phyloP scores from a whole-genome alignment of 306 rosid genomes.

The Dalbergia oliveri region DNA sequence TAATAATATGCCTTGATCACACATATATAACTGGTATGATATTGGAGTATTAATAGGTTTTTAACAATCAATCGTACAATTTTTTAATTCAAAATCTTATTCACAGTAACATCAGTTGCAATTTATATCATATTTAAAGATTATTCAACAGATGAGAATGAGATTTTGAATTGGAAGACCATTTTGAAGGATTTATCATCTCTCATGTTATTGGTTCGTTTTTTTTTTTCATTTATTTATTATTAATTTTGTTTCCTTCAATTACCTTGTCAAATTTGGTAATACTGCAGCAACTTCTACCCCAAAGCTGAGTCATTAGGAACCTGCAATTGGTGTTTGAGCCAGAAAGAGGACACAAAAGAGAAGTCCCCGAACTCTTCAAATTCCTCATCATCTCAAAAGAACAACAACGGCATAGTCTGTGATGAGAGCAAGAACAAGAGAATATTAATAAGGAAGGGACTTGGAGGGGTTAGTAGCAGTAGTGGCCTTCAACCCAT shows the following conservation, averaged over 20 bases:
- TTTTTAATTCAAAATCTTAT: no score
- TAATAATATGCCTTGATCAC: no score
- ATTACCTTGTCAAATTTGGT: not conserved
- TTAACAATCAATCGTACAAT: no score
- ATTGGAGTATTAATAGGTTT: no score
- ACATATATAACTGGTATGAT: no score
- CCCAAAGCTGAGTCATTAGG: slow-evolving; percentile 63
- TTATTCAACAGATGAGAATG: no score
- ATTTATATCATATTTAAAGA: no score
- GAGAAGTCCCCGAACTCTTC: slow-evolving; percentile 77
- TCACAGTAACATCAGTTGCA: no score
- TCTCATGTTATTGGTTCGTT: not conserved
- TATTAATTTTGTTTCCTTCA: not conserved
- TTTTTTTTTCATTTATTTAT: no score
- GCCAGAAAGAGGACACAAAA: slow-evolving; percentile 61
- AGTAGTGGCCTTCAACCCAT: slow-evolving; percentile 49
- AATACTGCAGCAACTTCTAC: slow-evolving; percentile 89
- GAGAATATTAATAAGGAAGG: slow-evolving; percentile 39
- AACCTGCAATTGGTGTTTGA: slow-evolving; percentile 94
- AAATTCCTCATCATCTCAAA: slow-evolving; percentile 72
- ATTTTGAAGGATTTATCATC: not conserved
- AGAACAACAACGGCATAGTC: slow-evolving; percentile 36
- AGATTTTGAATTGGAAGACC: no score
- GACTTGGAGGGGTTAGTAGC: slow-evolving; percentile 48
- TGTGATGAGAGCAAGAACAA: slow-evolving; percentile 41